These are phyloP conservation scores for Priceomyces melissophilus DNA, from an alignment of 805 yeast genomes.

Conservation along the genomic window DNA sequence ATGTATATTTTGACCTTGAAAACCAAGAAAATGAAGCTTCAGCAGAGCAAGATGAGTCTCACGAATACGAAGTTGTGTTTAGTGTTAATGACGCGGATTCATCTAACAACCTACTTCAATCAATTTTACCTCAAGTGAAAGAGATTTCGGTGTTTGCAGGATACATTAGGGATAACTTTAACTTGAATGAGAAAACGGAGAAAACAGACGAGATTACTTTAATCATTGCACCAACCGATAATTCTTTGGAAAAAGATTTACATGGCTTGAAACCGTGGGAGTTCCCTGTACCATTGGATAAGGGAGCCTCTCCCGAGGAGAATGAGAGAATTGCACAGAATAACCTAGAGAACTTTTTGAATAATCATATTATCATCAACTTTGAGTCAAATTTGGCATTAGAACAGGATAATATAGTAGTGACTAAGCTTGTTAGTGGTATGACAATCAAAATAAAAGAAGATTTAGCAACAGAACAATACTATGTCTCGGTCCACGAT, in stretches of 20 bases:
- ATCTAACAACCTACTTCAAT: slow-evolving; percentile 24
- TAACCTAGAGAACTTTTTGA: slow-evolving; percentile 58
- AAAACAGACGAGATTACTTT: slow-evolving; percentile 41
- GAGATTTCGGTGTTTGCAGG: slow-evolving; percentile 60
- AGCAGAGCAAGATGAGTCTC: slow-evolving; percentile 6
- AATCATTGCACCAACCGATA: slow-evolving; percentile 70
- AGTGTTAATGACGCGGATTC: slow-evolving; percentile 12
- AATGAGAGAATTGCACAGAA: slow-evolving; percentile 46
- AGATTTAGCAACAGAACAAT: slow-evolving; percentile 13
- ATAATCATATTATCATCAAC: slow-evolving; percentile 53
- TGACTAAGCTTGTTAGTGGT: slow-evolving; percentile 19
- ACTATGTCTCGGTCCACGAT: slow-evolving; percentile 12
- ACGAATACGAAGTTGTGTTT: slow-evolving; percentile 10
- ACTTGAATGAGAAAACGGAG: slow-evolving; percentile 47
- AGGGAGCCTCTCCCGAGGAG: slow-evolving; percentile 21
- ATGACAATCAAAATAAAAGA: slow-evolving; percentile 19
- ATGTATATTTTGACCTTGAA: slow-evolving; percentile 1
- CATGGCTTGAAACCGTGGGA: slow-evolving; percentile 75
- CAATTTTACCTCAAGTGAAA: slow-evolving; percentile 33
- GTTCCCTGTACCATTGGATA: slow-evolving; percentile 53
- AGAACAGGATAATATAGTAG: slow-evolving; percentile 11
- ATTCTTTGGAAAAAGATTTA: slow-evolving; percentile 44
- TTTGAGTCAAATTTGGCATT: slow-evolving; percentile 18
- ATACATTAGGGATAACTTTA: slow-evolving; percentile 63
- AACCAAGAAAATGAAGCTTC: slow-evolving; percentile 1